Conservation (phyloP, 805 yeast genomes). For the Saccharomycopsis olivae region DNA sequence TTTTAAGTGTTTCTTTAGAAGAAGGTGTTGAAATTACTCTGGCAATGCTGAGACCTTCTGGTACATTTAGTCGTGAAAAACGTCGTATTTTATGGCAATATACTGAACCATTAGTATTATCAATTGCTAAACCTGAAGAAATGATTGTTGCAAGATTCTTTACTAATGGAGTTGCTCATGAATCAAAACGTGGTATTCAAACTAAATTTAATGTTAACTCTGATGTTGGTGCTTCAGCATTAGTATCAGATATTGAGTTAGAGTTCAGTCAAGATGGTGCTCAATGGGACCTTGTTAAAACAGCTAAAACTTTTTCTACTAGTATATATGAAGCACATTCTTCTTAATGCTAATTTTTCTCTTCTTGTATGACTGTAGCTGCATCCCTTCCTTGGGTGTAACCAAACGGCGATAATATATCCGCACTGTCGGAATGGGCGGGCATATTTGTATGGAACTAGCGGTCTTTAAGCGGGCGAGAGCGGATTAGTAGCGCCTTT, state of each 20-base stretch:
- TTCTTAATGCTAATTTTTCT: not conserved
- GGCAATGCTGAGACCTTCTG: constrained; percentile 87
- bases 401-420: no score
- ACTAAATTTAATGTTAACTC: constrained; percentile 45
- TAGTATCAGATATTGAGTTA: constrained; percentile 32
- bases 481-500: no score
- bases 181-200: constrained; percentile 64
- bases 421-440: no score
- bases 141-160: constrained; percentile 78
- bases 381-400: no score
- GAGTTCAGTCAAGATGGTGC: constrained; percentile 20
- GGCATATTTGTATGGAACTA: no score
- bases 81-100: constrained; percentile 83
- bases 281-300: constrained; percentile 12
- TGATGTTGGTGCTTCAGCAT: constrained; percentile 34
- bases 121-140: constrained; percentile 36
- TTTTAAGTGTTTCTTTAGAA: constrained; percentile 40
- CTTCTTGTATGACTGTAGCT: no score
- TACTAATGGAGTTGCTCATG: constrained; percentile 63
- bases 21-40: constrained; percentile 54
- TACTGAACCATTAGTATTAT: constrained; percentile 30
- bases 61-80: constrained; percentile 79
- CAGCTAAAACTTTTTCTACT: constrained; percentile 14
- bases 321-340: constrained; percentile 12
- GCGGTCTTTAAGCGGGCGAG: no score